A percentile compares a stretch with the other conserved stretches of the same genome.
These are phyloP conservation scores for Erythrophleum ivorense DNA, from an alignment of 331 rosid genomes.

Conservation along the genomic window DNA sequence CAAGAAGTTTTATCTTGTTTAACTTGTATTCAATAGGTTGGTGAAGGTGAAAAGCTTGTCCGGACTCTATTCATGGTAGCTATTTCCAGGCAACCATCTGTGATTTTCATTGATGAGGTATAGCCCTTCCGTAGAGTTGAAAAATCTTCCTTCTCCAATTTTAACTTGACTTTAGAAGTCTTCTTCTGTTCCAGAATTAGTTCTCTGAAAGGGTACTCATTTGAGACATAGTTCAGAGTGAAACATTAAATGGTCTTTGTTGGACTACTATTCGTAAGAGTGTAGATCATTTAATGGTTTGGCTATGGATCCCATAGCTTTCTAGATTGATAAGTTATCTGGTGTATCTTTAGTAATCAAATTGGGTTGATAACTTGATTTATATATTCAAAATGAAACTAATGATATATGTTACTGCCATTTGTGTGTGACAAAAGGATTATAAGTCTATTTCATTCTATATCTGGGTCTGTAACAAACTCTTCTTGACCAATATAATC, in stretches of 20 bases:
- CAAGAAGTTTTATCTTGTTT: slow-evolving; percentile 37
- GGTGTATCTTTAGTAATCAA: slow-evolving; percentile 15
- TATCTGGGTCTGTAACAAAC: not conserved
- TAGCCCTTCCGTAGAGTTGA: slow-evolving; percentile 22
- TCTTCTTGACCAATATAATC: slow-evolving; percentile 4
- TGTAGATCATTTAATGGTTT: slow-evolving; percentile 6
- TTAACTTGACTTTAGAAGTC: slow-evolving; percentile 18
- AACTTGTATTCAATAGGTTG: slow-evolving; percentile 67
- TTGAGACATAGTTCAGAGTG: slow-evolving; percentile 34
- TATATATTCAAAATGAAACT: not conserved
- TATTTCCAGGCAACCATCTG: slow-evolving; percentile 92
- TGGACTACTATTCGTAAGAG: slow-evolving; percentile 19
- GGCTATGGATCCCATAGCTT: slow-evolving; percentile 21
- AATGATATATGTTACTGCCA: slow-evolving; percentile 13
- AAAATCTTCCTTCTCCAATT: not conserved
- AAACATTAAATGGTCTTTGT: slow-evolving; percentile 33
- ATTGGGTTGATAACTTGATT: slow-evolving; percentile 19
- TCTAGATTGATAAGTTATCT: not conserved
- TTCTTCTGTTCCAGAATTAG: slow-evolving; percentile 10
- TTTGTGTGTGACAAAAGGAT: slow-evolving; percentile 9
- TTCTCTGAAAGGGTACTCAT: slow-evolving; percentile 5
- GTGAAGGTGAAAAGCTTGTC: slow-evolving; percentile 96
- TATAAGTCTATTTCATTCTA: slow-evolving; percentile 17
- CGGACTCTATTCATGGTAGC: slow-evolving; percentile 94
- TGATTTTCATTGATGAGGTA: slow-evolving; percentile 98